Evolutionary conservation across 108 stramenopile species (phyloP).

Genomic region (Nitzschia sp.): DNA sequence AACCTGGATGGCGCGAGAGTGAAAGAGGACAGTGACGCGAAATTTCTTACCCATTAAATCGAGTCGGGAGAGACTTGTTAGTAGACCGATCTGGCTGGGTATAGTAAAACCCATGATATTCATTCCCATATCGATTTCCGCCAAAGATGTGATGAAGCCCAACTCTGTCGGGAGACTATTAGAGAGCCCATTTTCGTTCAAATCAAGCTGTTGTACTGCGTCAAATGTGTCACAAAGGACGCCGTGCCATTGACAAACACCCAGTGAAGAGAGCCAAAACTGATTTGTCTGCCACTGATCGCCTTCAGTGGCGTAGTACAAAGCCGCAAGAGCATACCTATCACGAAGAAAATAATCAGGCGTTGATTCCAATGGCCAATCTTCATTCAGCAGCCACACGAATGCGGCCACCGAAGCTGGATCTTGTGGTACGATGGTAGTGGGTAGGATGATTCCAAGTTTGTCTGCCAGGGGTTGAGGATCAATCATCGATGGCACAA

Average conservation of each 20-base stretch:
- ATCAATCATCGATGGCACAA: too few relatives aligned
- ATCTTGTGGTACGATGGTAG: neutral
- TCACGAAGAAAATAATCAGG: neutral
- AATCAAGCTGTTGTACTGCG: slow-evolving; percentile 4
- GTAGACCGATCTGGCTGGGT: neutral
- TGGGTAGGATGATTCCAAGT: neutral
- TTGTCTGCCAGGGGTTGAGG: neutral
- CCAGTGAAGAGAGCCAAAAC: slow-evolving; percentile 21
- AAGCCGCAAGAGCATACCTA: slow-evolving; percentile 36
- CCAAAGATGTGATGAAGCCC: slow-evolving; percentile 3
- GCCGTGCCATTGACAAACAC: slow-evolving; percentile 40
- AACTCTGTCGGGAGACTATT: slow-evolving; percentile 9
- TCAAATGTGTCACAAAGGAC: slow-evolving; percentile 4
- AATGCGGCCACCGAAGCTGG: neutral
- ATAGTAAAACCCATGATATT: neutral
- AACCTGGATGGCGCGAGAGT: neutral
- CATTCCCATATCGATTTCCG: neutral
- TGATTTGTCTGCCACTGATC: slow-evolving; percentile 36
- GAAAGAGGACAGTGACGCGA: neutral
- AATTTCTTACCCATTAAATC: neutral
- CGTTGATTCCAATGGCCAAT: neutral
- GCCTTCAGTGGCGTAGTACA: slow-evolving; percentile 44
- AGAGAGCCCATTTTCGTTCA: neutral
- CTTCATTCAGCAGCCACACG: neutral
- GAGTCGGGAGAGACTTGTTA: neutral